Base-by-base conservation (phyloP, 2,329 filamentous ascomycete genomes). In the Fusarium floridanum region DNA sequence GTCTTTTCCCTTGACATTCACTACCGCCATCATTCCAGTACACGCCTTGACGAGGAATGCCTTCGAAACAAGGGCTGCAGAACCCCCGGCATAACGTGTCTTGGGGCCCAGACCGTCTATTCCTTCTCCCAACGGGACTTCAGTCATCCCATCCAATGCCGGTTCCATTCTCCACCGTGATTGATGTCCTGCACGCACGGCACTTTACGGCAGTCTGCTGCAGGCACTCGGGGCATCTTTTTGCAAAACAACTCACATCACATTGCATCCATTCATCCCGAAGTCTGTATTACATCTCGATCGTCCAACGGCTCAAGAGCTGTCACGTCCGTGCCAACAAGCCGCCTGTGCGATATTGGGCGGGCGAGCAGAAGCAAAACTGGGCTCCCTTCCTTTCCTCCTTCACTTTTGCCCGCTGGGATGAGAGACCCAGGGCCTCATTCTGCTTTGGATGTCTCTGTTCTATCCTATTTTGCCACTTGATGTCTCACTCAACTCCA, bases 61-160 rank as follows among this genome's bases (percentile, higher is more conserved):
- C 57, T 70, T 56, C 72, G 72, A 75, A 75, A 75, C 72, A 72
- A 45, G 68, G 65, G 68, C 72, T 72, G 34, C 64, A 63, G 67
- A 62, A 43, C 37, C 53, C 53, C 53, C 45, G 48, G 43, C 43
- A 62, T 61, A 43, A 22, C 27, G 64, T 57, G 43, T 61, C 43
- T 66, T 64, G 55, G 27, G 41, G 22, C n/a, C n/a, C 43, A 48
- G 45, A 39, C 36, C 29, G 22, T 14, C 29, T 37, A 5, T 17
- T 17, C 9, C 36, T 39, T 43, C 24, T 60, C 17, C 29, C 53
- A 57, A 37, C 34, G 53, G 53, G 53, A 29, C 45, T 50, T 29
- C 24, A n/a, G 24, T 27, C 48, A 53, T 32, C 24, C 17, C 29
- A 32, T 32, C 29, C 43, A 32, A n/a, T 60, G 16, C 24, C 22